These are phyloP conservation scores for Mucor piriformis DNA, from an alignment of 371 early-diverging fungal species.

Conservation along the genomic window DNA sequence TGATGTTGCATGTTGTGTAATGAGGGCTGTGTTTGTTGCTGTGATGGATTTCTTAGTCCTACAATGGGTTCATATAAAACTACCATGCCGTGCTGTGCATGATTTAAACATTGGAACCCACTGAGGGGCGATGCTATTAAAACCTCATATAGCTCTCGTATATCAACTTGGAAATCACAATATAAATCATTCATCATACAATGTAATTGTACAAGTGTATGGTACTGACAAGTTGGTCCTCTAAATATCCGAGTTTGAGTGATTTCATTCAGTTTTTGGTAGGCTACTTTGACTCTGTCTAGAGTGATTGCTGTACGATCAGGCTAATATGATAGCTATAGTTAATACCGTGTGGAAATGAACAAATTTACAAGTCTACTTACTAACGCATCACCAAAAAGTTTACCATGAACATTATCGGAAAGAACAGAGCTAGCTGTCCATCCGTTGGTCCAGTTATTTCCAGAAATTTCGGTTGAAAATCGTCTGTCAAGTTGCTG, in stretches of 20 bases:
- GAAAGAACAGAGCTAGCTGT: constrained; percentile 40
- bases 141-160: constrained; percentile 25
- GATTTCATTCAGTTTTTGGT: constrained; percentile 30
- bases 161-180: constrained; percentile 21
- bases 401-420: constrained; percentile 39
- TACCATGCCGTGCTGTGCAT: constrained; percentile 32
- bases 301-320: constrained; percentile 24
- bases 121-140: constrained; percentile 15
- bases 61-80: constrained; percentile 25
- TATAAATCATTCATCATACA: constrained; percentile 34
- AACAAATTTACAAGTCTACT: too few species aligned
- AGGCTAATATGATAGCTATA: constrained; percentile 7
- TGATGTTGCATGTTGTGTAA: neutral
- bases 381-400: constrained; percentile 50
- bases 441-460: constrained; percentile 40
- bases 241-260: constrained; percentile 24
- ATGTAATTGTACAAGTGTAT: constrained; percentile 30
- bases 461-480: neutral
- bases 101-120: constrained; percentile 29
- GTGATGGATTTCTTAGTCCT: neutral
- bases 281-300: constrained; percentile 31
- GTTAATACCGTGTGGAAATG: neutral
- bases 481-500: constrained; percentile 13
- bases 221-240: constrained; percentile 13
- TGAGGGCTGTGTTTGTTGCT: neutral